These are phyloP conservation scores for Solioccasus polychromus DNA, from an alignment of 768 basidiomycete genomes.

Conservation along the genomic window DNA sequence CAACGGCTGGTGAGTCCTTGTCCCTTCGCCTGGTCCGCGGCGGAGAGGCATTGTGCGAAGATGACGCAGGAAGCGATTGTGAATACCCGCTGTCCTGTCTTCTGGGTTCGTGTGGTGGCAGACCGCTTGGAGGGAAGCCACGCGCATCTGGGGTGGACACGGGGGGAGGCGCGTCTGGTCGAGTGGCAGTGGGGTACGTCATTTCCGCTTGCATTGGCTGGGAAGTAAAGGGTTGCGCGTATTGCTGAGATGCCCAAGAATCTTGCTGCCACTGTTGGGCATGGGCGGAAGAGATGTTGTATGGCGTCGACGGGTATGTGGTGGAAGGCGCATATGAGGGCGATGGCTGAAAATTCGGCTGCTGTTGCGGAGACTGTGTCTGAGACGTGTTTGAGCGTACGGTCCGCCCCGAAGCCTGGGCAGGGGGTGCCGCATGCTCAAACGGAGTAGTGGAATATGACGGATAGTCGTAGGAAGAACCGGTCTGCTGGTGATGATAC, in stretches of 20 bases:
- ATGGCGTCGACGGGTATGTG: conserved; percentile 29
- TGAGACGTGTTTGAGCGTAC: conserved; percentile 32
- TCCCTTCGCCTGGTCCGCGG: conserved; percentile 37
- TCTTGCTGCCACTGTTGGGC: conserved; percentile 42
- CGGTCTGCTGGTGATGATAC: conserved; percentile 48
- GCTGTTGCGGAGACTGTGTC: conserved; percentile 32
- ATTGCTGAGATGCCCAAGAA: conserved; percentile 36
- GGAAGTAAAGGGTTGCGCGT: conserved; percentile 30
- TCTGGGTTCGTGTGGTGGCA: conserved; percentile 31
- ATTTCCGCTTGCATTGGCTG: conserved; percentile 35
- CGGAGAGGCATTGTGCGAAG: conserved; percentile 28
- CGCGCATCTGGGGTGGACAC: conserved; percentile 31
- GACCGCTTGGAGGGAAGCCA: conserved; percentile 25
- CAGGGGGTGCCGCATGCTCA: conserved; percentile 22
- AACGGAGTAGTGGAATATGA: conserved; percentile 36
- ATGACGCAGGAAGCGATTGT: conserved; percentile 21
- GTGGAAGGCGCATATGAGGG: conserved; percentile 29
- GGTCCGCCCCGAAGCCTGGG: conserved; percentile 30
- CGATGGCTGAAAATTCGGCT: conserved; percentile 22
- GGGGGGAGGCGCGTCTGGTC: conserved; percentile 31
- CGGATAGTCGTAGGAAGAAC: conserved; percentile 50
- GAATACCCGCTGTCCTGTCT: conserved; percentile 34
- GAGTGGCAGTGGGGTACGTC: conserved; percentile 34
- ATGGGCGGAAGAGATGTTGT: conserved; percentile 28
- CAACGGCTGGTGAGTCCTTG: conserved; percentile 32